phyloP scores from a whole-genome alignment of 495 filamentous ascomycete species.

The Penicillium ochrochloron region DNA sequence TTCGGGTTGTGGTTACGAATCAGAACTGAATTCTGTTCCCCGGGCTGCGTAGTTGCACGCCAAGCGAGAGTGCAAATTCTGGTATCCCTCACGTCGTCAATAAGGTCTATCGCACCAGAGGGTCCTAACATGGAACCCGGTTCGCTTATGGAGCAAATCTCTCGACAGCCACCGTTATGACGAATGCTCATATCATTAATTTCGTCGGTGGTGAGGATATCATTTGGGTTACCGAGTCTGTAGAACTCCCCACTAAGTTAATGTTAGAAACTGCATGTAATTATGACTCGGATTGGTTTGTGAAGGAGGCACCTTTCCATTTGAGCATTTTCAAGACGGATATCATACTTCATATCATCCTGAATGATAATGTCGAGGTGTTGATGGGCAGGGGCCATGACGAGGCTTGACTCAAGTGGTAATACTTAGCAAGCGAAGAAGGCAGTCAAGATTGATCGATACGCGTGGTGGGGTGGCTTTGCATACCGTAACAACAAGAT shows the following conservation, averaged over 20 bases:
- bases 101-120: background rate
- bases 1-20: background rate
- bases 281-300: background rate
- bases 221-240: conserved; percentile 6
- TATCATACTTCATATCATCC: conserved; percentile 5
- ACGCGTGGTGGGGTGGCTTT: no score
- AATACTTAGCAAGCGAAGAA: no score
- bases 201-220: conserved; percentile 6
- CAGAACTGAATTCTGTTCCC: conserved; percentile 3
- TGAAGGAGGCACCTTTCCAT: background rate
- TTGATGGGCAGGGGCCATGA: no score
- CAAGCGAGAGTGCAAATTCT: conserved; percentile 8
- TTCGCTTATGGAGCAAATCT: background rate
- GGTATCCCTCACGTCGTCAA: conserved; percentile 4
- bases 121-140: conserved; percentile 5
- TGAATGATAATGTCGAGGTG: background rate
- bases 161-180: conserved; percentile 1
- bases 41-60: background rate
- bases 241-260: background rate
- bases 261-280: background rate
- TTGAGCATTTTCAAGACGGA: conserved; percentile 6
- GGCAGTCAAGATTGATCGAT: no score
- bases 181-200: conserved; percentile 7
- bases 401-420: no score
- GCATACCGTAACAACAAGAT: no score